phyloP scores from a whole-genome alignment of 1,284 basidiomycete genomes.

The Rhodotorula glutinis region DNA sequence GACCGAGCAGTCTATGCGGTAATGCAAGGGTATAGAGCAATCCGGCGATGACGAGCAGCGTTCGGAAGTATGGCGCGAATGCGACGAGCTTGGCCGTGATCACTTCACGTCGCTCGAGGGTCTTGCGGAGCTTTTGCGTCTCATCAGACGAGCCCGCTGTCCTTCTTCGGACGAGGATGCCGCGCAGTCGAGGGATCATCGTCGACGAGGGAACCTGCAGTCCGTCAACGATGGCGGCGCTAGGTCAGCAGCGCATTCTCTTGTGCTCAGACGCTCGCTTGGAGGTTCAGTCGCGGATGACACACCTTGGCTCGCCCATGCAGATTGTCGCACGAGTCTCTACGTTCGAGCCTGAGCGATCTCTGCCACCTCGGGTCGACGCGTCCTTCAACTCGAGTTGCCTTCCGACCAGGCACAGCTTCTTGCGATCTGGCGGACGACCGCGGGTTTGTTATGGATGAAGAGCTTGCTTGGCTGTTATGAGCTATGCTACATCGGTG shows the following conservation, averaged over 20 bases:
- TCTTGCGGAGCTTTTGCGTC: not conserved
- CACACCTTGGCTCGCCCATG: too few relatives aligned
- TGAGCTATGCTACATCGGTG: too few relatives aligned
- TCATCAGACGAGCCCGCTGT: not conserved
- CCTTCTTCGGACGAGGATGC: not conserved
- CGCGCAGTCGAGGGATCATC: not conserved
- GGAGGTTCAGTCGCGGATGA: too few relatives aligned
- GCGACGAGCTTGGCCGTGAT: slow-evolving; percentile 5
- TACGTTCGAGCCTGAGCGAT: too few relatives aligned
- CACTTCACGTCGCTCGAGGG: not conserved
- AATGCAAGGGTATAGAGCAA: slow-evolving; percentile 36
- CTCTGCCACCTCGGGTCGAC: too few relatives aligned
- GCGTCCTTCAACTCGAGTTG: too few relatives aligned
- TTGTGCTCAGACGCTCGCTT: too few relatives aligned
- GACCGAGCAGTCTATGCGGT: slow-evolving; percentile 55
- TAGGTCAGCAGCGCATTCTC: not conserved
- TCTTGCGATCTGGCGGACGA: too few relatives aligned
- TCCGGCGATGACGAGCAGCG: slow-evolving; percentile 38
- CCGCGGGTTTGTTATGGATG: too few relatives aligned
- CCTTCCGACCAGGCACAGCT: too few relatives aligned
- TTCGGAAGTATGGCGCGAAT: slow-evolving; percentile 20
- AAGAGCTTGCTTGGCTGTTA: too few relatives aligned
- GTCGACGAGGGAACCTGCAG: not conserved
- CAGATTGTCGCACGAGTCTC: too few relatives aligned
- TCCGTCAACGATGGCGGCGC: not conserved